Evolutionary conservation across 2,329 filamentous ascomycete genomes (phyloP).

Genomic region (Fusarium neocosmosporiellum): DNA sequence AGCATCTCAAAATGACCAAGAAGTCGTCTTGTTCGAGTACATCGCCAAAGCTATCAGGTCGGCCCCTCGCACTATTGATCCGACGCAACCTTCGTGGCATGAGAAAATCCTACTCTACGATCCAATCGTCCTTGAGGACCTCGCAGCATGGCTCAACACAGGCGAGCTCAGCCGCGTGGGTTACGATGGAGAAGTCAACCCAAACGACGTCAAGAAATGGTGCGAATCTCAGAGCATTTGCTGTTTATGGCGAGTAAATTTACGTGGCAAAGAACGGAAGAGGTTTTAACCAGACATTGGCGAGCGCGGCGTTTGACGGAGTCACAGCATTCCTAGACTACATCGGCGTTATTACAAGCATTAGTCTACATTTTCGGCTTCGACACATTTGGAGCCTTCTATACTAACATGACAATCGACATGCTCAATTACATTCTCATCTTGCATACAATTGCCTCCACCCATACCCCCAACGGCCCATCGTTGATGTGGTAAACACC

Average conservation of each 20-base stretch:
- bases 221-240: slow-evolving; percentile 89
- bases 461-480: background rate
- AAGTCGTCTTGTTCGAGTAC: slow-evolving; percentile 59
- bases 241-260: slow-evolving; percentile 76
- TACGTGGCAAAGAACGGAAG: slow-evolving; percentile 65
- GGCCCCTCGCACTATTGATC: slow-evolving; percentile 61
- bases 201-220: slow-evolving; percentile 83
- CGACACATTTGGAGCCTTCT: background rate
- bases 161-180: slow-evolving; percentile 72
- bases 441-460: background rate
- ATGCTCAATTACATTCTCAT: background rate
- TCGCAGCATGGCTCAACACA: slow-evolving; percentile 84
- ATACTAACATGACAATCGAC: background rate
- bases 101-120: slow-evolving; percentile 96
- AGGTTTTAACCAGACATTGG: slow-evolving; percentile 47
- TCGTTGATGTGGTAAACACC: background rate
- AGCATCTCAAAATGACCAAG: slow-evolving; percentile 53
- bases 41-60: slow-evolving; percentile 67
- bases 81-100: slow-evolving; percentile 76
- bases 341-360: slow-evolving; percentile 5
- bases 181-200: slow-evolving; percentile 72
- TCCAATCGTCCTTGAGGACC: slow-evolving; percentile 87
- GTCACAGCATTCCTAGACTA: slow-evolving; percentile 3
- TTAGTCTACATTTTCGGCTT: background rate
- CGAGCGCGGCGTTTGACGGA: slow-evolving; percentile 30